These are phyloP conservation scores for Crithidia sp. DNA, from an alignment of 208 protist genomes.

Conservation along the genomic window DNA sequence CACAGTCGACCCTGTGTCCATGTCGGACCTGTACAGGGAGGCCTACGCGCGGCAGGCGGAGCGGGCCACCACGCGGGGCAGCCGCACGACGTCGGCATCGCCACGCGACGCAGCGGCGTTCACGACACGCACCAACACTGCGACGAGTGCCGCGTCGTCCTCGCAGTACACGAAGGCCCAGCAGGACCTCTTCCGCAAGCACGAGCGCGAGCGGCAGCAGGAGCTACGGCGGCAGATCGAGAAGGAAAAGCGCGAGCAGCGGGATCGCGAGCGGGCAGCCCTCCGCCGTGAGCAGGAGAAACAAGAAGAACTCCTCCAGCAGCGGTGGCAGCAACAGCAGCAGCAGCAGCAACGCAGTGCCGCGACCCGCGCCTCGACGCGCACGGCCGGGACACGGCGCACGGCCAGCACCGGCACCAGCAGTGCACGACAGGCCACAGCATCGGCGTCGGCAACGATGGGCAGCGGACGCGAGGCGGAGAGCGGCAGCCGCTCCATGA, in stretches of 20 bases:
- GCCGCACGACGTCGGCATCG: conserved; percentile 12
- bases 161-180: conserved; percentile 73
- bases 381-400: not conserved
- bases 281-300: conserved; percentile 55
- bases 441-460: not conserved
- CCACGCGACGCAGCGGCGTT: conserved; percentile 2
- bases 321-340: conserved; percentile 56
- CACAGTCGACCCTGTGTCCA: conserved; percentile 22
- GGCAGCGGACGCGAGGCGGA: conserved; percentile 3
- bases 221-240: conserved; percentile 51
- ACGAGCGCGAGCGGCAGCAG: conserved; percentile 70
- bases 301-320: conserved; percentile 51
- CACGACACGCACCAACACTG: not conserved
- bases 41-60: conserved; percentile 33
- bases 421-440: too few species aligned
- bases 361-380: conserved; percentile 4
- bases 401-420: conserved; percentile 5
- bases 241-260: conserved; percentile 48
- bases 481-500: conserved; percentile 8
- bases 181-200: conserved; percentile 62
- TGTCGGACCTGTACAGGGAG: conserved; percentile 44
- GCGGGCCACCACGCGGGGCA: conserved; percentile 5
- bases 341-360: conserved; percentile 19
- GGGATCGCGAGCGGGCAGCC: conserved; percentile 55
- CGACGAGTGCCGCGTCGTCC: not conserved